phyloP scores from a whole-genome alignment of 306 rosid species.

The Acacia confusa region DNA sequence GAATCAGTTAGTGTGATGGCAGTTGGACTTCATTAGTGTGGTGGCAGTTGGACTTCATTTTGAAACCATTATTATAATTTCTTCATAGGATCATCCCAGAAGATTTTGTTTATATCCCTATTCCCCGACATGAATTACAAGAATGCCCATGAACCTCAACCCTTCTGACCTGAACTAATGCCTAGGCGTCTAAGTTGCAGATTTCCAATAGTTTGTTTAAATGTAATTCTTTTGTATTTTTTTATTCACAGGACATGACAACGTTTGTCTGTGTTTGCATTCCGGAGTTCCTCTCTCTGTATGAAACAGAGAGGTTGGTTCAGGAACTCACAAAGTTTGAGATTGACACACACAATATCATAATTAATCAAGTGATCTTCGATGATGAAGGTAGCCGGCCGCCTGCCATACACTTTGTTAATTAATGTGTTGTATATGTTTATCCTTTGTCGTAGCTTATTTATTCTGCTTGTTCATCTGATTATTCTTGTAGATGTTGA shows the following conservation, averaged over 20 bases:
- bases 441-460: neutral
- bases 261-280: conserved; percentile 77
- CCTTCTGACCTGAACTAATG: neutral
- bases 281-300: conserved; percentile 75
- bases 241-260: conserved; percentile 65
- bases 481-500: conserved; percentile 44
- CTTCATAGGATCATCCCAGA: neutral
- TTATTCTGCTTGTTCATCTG: neutral
- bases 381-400: conserved; percentile 55
- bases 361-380: conserved; percentile 67
- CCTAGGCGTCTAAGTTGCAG: neutral
- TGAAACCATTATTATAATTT: neutral
- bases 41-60: no score
- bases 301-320: conserved; percentile 78
- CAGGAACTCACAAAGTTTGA: conserved; percentile 75
- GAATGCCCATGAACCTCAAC: no score
- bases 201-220: neutral
- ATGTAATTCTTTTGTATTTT: conserved; percentile 15
- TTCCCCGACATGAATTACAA: neutral
- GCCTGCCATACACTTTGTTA: neutral
- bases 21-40: no score
- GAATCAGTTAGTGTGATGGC: no score
- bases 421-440: neutral
- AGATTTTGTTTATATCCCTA: neutral
- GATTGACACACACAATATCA: conserved; percentile 73